phyloP scores from a whole-genome alignment of 2,329 filamentous ascomycete species.

The Fonsecaea pedrosoi region DNA sequence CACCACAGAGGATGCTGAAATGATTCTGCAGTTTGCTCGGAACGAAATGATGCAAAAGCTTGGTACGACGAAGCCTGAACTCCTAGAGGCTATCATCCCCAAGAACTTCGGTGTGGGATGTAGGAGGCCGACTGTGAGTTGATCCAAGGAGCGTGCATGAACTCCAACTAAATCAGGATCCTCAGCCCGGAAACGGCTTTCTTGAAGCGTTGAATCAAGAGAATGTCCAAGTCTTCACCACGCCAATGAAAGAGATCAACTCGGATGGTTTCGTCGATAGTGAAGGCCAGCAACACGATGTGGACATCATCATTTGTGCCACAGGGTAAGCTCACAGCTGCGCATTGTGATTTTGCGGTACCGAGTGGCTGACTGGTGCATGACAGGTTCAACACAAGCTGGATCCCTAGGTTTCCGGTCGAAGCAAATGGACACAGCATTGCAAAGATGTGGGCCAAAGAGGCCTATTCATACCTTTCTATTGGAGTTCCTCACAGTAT shows the following conservation, averaged over 20 bases:
- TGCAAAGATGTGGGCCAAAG: slow-evolving; percentile 28
- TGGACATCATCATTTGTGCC: slow-evolving; percentile 37
- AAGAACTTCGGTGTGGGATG: slow-evolving; percentile 52
- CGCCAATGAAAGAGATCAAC: slow-evolving; percentile 49
- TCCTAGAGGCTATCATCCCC: slow-evolving; percentile 56
- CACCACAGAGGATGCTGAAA: not conserved
- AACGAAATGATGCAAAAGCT: slow-evolving; percentile 44
- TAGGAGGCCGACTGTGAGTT: slow-evolving; percentile 49
- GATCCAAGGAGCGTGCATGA: slow-evolving; percentile 39
- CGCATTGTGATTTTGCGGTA: not conserved
- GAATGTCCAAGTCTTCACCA: slow-evolving; percentile 55
- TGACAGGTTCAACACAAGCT: slow-evolving; percentile 32
- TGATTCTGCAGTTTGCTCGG: slow-evolving; percentile 19
- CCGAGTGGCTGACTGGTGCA: not conserved
- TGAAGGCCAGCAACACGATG: slow-evolving; percentile 38
- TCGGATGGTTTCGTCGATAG: slow-evolving; percentile 43
- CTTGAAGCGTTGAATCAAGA: slow-evolving; percentile 45
- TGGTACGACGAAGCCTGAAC: slow-evolving; percentile 41
- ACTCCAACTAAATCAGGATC: slow-evolving; percentile 31
- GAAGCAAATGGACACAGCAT: slow-evolving; percentile 31
- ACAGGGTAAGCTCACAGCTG: slow-evolving; percentile 25
- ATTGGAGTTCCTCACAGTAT: slow-evolving; percentile 31
- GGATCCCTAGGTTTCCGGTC: slow-evolving; percentile 34
- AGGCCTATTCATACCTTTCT: slow-evolving; percentile 34
- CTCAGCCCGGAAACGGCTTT: slow-evolving; percentile 37